Percentiles rank a stretch among this genome's conserved stretches.
phyloP scores from a whole-genome alignment of 106 monocot species.

The Alisma plantagoaquatica region DNA sequence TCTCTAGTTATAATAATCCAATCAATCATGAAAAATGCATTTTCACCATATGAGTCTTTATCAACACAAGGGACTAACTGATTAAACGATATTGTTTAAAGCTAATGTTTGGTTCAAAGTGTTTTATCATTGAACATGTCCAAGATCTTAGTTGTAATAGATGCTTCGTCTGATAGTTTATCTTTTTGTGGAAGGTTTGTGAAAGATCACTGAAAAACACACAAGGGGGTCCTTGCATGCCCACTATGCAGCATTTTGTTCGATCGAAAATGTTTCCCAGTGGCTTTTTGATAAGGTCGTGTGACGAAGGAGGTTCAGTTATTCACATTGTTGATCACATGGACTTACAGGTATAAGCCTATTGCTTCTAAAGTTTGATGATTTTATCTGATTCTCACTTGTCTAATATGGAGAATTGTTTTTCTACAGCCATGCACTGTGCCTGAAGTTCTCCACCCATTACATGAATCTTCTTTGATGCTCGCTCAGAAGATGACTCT shows the following conservation, averaged over 20 bases:
- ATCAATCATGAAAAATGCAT: too few relatives aligned
- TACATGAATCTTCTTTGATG: conserved; percentile 56
- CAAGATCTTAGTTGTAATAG: not conserved
- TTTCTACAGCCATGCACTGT: conserved; percentile 73
- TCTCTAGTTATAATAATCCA: too few relatives aligned
- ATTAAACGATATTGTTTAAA: too few relatives aligned
- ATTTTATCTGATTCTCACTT: not conserved
- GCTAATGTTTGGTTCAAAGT: too few relatives aligned
- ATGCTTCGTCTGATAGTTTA: not conserved
- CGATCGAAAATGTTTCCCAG: conserved; percentile 64
- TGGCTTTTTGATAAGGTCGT: conserved; percentile 58
- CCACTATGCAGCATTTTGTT: conserved; percentile 41
- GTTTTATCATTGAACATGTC: too few relatives aligned
- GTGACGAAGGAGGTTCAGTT: conserved; percentile 62
- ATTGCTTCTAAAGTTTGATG: not conserved
- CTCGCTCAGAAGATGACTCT: conserved; percentile 62
- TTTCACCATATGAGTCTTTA: too few relatives aligned
- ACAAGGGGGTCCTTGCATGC: conserved; percentile 63
- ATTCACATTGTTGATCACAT: conserved; percentile 73
- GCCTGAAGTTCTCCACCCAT: conserved; percentile 54
- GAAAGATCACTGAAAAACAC: conserved; percentile 59
- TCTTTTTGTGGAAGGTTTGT: conserved; percentile 32
- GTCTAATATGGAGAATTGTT: conserved; percentile 3
- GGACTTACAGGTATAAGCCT: conserved; percentile 44
- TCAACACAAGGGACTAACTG: too few relatives aligned